Evolutionary conservation across 202 grass and related monocot species (phyloP).

Genomic region (Schoenoplectus tabernaemontani): DNA sequence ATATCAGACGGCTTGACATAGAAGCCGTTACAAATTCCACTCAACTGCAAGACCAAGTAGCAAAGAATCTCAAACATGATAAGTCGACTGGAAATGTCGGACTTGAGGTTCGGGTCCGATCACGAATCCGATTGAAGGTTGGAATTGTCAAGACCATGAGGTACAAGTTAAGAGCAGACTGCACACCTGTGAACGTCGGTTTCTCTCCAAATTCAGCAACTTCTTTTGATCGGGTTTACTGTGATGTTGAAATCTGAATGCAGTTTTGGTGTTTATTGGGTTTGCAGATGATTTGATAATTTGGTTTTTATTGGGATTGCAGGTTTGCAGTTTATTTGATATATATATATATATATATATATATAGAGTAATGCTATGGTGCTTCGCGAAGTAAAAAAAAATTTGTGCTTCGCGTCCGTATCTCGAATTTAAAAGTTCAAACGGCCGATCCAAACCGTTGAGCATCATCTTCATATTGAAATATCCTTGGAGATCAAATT

Average conservation of each 20-base stretch:
- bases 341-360: too few relatives aligned
- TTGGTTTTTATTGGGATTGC: background rate
- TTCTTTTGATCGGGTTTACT: conserved; percentile 48
- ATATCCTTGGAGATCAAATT: too few relatives aligned
- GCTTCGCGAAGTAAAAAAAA: too few relatives aligned
- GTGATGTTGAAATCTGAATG: conserved; percentile 27
- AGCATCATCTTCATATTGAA: too few relatives aligned
- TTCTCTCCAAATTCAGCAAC: conserved; percentile 33
- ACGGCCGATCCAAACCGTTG: too few relatives aligned
- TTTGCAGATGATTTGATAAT: background rate
- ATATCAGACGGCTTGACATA: conserved; percentile 38
- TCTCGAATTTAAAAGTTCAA: too few relatives aligned
- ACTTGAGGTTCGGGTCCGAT: conserved; percentile 56
- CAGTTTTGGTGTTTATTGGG: background rate
- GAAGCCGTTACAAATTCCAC: conserved; percentile 2
- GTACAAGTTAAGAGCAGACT: conserved; percentile 48
- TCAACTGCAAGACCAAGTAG: conserved; percentile 25
- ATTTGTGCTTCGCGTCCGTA: too few relatives aligned
- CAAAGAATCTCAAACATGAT: conserved; percentile 32
- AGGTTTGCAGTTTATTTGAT: background rate
- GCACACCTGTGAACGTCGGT: conserved; percentile 31
- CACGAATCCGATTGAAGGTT: conserved; percentile 44
- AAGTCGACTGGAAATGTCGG: conserved; percentile 31
- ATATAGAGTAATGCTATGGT: too few relatives aligned
- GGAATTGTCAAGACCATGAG: conserved; percentile 35